Base-by-base conservation (phyloP, 768 basidiomycete species). In the Amanita polypyramis region DNA sequence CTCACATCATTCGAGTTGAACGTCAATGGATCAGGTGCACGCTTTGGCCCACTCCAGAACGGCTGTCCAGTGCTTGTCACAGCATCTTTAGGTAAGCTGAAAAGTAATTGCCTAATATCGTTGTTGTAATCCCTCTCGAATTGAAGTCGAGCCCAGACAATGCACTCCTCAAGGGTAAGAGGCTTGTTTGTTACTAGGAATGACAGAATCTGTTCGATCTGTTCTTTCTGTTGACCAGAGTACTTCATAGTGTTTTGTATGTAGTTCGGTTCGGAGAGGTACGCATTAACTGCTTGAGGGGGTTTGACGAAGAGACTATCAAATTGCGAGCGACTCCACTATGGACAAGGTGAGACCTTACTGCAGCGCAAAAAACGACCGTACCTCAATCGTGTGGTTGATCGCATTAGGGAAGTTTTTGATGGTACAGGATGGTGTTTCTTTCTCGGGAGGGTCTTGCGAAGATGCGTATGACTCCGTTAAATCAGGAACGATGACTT, bases 331-430 rank as follows among this genome's bases (percentile, higher is more conserved):
- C 93, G 82, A 56, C 87, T 82, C 96, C 96, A 99, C 90, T 91
- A 9, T 49, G 43, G 48, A 21, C 17, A 46, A 40, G 25, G 48
- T 43, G 50, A 36, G 30, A 42, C 17, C 33, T 39, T 6, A 8
- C 23, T 10, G 15, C 20, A 6, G 48, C 12, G 20, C n/a, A 44
- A 7, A 19, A 34, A 14, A 19, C 4, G 15, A 27, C 61, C 75
- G 25, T 47, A 88, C 90, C 74, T 97, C 92, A 51, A 99, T 99
- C 5, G 93, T 96, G 67, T 99, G 96, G 55, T 90, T 85, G 57
- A 98, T 98, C 20, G 86, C 85, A 62, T 99, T 94, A 8, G 96
- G 96, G 77, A 98, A 99, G 67, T 90, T 97, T 72, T 97, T 98
- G 63, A 98, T 85, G 1, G 96, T 99, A 65, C 96, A 99, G 20